Evolutionary conservation across 2,329 filamentous ascomycete genomes (phyloP), one percentile per base, ranked within the genome.

Genomic region (Fonsecaea nubica): DNA sequence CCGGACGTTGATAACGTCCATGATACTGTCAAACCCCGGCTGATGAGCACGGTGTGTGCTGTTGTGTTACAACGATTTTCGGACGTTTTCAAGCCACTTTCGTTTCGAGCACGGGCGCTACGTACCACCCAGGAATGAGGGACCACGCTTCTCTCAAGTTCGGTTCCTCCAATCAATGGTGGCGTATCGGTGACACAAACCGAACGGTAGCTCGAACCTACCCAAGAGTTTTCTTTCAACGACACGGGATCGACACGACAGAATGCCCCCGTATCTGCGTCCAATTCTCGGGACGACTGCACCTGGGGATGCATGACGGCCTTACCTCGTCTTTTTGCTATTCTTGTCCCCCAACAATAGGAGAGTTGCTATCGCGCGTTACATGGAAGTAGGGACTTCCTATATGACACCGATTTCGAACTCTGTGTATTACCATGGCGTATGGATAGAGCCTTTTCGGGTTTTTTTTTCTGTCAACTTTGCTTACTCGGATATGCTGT

Each of bases 51-150:
- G 35, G 30, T 33, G 33, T 21, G 42, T 30, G 38, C 58, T 65
- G 55, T 63, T 56, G 61, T 58, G 59, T 60, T 55, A 57, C 42
- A 45, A 12, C 55, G 35, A 54, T 33, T 40, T 59, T 67, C 55
- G 60, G 64, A 60, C 52, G 38, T 57, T 55, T 35, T 54, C 33
- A 38, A 38, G 60, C 64, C 60, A 63, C 64, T 55, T 56, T 38
- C 38, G 13, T 21, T 50, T 33, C 33, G 30, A 45, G 60, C 38
- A 50, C 21, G 30, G 42, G 18, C 36, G 4, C 25, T 52, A 52
- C 58, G 30, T 36, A 65, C 32, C 30, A 38, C 33, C 38, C 32
- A 54, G n/a, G 48, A 40, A 21, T 2, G 25, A n/a, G 50, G 33
- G 42, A 32, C n/a, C 6, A 10, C 10, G 53, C 30, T 32, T 45